Conservation (phyloP, 2,329 filamentous ascomycete genomes). For the Calonectria crousiana region DNA sequence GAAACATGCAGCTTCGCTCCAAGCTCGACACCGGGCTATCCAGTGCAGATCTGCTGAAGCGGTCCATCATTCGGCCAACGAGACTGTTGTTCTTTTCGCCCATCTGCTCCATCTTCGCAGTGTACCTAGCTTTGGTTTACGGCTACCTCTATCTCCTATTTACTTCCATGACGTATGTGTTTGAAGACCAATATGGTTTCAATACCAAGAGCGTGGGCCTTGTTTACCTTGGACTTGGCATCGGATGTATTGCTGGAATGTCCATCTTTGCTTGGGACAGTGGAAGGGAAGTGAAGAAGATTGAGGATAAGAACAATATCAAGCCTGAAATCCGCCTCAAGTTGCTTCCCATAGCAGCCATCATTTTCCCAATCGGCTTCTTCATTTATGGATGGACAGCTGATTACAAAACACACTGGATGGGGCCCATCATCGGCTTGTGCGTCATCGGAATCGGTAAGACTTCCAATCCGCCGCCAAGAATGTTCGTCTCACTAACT, state of each 20-base stretch:
- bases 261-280: slow-evolving; percentile 26
- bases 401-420: slow-evolving; percentile 31
- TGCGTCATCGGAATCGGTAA: slow-evolving; percentile 27
- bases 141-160: slow-evolving; percentile 68
- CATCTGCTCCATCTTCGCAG: slow-evolving; percentile 58
- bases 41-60: slow-evolving; percentile 49
- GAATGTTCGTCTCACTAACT: not conserved
- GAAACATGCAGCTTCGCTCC: slow-evolving; percentile 55
- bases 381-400: slow-evolving; percentile 37
- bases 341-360: slow-evolving; percentile 21
- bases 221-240: slow-evolving; percentile 35
- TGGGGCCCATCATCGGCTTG: slow-evolving; percentile 26
- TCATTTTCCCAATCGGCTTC: slow-evolving; percentile 25
- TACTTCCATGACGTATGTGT: slow-evolving; percentile 67
- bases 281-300: slow-evolving; percentile 18
- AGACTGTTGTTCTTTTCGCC: slow-evolving; percentile 65
- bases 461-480: too few species aligned
- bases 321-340: slow-evolving; percentile 26
- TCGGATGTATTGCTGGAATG: slow-evolving; percentile 31
- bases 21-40: slow-evolving; percentile 57
- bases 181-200: slow-evolving; percentile 56
- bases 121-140: slow-evolving; percentile 66
- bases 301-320: not conserved
- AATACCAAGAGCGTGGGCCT: slow-evolving; percentile 34
- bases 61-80: slow-evolving; percentile 56